Percentiles rank a stretch among this genome's conserved stretches.
phyloP scores from a whole-genome alignment of 148 eudicot genomes.

The Camellia lanceoleosa region DNA sequence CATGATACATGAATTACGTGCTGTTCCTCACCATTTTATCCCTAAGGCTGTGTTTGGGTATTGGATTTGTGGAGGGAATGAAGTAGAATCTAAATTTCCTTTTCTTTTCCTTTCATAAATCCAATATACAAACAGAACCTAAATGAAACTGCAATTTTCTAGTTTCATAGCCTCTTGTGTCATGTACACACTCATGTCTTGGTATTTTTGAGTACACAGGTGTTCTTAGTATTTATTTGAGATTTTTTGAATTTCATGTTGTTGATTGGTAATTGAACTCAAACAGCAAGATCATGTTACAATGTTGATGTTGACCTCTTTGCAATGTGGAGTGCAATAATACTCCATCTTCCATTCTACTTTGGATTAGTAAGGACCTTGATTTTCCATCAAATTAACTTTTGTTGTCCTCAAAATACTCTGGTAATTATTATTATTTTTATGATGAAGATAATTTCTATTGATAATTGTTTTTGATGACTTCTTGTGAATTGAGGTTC shows the following conservation, averaged over 20 bases:
- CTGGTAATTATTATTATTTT: background rate
- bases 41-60: background rate
- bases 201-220: background rate
- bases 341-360: background rate
- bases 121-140: no score
- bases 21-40: background rate
- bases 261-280: background rate
- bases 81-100: no score
- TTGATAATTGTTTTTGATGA: background rate
- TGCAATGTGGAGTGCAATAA: background rate
- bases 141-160: background rate
- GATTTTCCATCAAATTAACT: background rate
- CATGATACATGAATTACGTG: background rate
- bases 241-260: background rate
- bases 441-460: background rate
- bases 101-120: no score
- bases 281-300: background rate
- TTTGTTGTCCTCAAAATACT: background rate
- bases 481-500: background rate
- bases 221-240: background rate
- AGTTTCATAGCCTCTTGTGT: background rate
- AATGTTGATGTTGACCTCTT: background rate
- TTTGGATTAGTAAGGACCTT: background rate
- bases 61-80: no score
- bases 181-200: background rate